Base-by-base conservation (phyloP, 805 yeast species). In the Myxozyma udenii region DNA sequence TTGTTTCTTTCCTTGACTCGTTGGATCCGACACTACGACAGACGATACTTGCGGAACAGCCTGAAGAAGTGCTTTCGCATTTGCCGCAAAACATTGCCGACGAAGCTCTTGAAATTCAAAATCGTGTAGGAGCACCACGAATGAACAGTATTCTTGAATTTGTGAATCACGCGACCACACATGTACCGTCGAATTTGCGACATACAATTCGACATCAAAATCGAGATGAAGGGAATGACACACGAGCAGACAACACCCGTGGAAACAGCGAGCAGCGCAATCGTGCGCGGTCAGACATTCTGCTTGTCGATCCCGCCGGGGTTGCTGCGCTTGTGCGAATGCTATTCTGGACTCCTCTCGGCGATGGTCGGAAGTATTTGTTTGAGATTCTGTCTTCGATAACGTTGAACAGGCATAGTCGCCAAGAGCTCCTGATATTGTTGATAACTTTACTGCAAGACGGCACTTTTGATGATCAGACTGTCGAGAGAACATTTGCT, bases 361-460 rank as follows among this genome's bases (percentile, higher is more conserved):
- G 73, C 71, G 58, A 81, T 78, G 53, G 59, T 21, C 73, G 90
- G 47, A 88, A 81, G 50, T 69, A 75, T 1, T 73, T 86, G 43
- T 83, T 83, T 66, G 81, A 81, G 45, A 71, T 91, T 3, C 72
- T 89, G 49, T 79, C 78, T 21, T 80, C 78, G 55, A 64, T 89
- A 43, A 85, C 95, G 62, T 77, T 78, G 55, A 87, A 83, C 67
- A 85, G 85, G 66, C 95, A 85, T 57, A 85, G 86, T 4, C 71
- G 96, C 48, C 70, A 79, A 7, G 96, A 90, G 57, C 77, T 87
- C 14, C 73, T 89, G 64, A 81, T 84, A 39, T 69, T 84, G 50
- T 64, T 89, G 38, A 66, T 89, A 37, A 79, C 83, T 16, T 76
- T 89, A 40, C 69, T 90, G 32, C 84, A 83, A 51, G 96, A 89